Conservation (phyloP, 2,329 filamentous ascomycete species). For the Cladosporium oxysporum region DNA sequence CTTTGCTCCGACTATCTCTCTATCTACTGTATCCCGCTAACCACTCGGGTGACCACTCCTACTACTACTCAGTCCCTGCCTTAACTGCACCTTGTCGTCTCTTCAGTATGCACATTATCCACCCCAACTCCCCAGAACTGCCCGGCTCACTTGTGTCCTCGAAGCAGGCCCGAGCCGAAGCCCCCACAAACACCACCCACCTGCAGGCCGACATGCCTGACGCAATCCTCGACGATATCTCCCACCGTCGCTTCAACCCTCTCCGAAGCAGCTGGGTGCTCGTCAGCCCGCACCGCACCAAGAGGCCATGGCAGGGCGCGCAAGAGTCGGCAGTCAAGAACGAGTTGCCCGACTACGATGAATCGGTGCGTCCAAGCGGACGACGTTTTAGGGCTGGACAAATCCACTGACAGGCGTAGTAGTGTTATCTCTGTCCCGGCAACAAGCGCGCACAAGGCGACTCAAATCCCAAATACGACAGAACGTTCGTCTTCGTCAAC, state of each 20-base stretch:
- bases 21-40: slow-evolving; percentile 5
- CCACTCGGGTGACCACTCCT: not conserved
- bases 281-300: slow-evolving; percentile 93
- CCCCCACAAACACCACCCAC: not conserved
- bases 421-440: slow-evolving; percentile 93
- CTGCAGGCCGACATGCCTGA: slow-evolving; percentile 44
- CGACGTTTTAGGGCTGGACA: not conserved
- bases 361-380: slow-evolving; percentile 44
- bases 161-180: slow-evolving; percentile 16
- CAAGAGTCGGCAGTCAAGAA: slow-evolving; percentile 51
- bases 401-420: slow-evolving; percentile 20
- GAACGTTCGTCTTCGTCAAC: slow-evolving; percentile 93
- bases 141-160: slow-evolving; percentile 24
- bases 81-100: slow-evolving; percentile 5
- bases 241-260: slow-evolving; percentile 90
- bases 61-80: slow-evolving; percentile 9
- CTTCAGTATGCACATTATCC: slow-evolving; percentile 32
- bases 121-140: slow-evolving; percentile 24
- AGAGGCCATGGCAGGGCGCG: slow-evolving; percentile 88
- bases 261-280: slow-evolving; percentile 88
- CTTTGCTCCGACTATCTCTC: not conserved
- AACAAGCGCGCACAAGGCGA: slow-evolving; percentile 89
- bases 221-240: slow-evolving; percentile 81
- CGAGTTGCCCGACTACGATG: slow-evolving; percentile 75
- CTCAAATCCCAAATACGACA: slow-evolving; percentile 79